Evolutionary conservation across 768 basidiomycete genomes (phyloP).

Genomic region (Antrodiella citrinella): DNA sequence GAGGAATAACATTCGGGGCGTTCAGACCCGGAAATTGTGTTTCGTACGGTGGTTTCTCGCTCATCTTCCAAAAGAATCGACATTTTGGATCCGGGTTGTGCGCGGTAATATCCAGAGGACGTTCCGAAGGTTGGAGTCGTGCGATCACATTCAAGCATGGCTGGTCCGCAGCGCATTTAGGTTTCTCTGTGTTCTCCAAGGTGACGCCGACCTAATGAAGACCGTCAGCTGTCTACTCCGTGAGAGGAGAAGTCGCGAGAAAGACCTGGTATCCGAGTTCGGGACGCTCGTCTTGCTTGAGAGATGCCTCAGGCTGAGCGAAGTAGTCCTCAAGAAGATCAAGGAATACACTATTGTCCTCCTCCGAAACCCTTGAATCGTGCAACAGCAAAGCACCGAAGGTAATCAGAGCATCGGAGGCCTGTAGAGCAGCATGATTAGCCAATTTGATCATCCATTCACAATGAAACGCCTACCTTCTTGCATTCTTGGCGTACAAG

Average conservation of each 20-base stretch:
- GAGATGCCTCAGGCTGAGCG: constrained; percentile 48
- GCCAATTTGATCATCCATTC: background rate
- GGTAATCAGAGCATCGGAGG: constrained; percentile 70
- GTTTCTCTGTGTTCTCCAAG: constrained; percentile 93
- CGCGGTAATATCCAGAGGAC: constrained; percentile 77
- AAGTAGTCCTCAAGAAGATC: constrained; percentile 95
- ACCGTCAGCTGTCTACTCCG: background rate
- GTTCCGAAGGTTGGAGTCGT: constrained; percentile 63
- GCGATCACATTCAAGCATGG: constrained; percentile 78
- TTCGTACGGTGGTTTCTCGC: constrained; percentile 62
- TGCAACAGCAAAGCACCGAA: constrained; percentile 84
- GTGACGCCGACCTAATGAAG: constrained; percentile 65
- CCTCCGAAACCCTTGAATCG: constrained; percentile 78
- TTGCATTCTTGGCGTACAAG: constrained; percentile 52
- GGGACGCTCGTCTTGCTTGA: constrained; percentile 74
- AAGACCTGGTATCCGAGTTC: constrained; percentile 85
- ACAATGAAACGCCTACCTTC: constrained; percentile 41
- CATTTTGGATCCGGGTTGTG: constrained; percentile 91
- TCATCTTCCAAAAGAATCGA: constrained; percentile 89
- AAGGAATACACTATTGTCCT: constrained; percentile 76
- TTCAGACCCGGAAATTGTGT: constrained; percentile 73
- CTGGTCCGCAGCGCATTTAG: constrained; percentile 76
- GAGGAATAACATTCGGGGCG: constrained; percentile 76
- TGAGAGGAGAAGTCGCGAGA: constrained; percentile 17
- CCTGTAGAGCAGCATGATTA: constrained; percentile 32